Percentiles rank a stretch among this genome's conserved stretches.
Evolutionary conservation across 352 stramenopile genomes (phyloP).

Genomic region (Phytopythium ostracodes): DNA sequence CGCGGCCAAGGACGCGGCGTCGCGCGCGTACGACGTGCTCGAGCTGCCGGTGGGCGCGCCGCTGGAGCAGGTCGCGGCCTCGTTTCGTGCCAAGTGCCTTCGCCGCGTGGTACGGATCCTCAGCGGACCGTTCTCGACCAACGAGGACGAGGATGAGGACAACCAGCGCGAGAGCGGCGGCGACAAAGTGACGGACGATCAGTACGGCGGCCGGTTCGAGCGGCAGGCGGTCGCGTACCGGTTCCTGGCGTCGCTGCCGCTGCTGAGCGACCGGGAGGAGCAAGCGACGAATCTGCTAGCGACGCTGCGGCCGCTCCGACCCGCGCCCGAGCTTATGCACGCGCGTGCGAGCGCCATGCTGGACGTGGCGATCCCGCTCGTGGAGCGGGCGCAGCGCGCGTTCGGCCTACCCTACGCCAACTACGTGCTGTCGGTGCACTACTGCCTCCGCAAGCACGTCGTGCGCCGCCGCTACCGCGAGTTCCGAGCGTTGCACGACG

Average conservation of each 20-base stretch:
- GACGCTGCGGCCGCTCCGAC: slow-evolving; percentile 39
- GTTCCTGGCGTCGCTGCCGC: slow-evolving; percentile 51
- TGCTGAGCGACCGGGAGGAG: slow-evolving; percentile 32
- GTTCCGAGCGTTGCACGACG: slow-evolving; percentile 42
- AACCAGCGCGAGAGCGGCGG: not conserved
- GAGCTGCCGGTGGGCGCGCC: slow-evolving; percentile 44
- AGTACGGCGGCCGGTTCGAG: slow-evolving; percentile 37
- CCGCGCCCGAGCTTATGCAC: slow-evolving; percentile 9
- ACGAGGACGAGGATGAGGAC: not conserved
- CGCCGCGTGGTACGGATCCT: slow-evolving; percentile 28
- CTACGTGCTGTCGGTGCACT: slow-evolving; percentile 70
- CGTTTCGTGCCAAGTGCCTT: slow-evolving; percentile 47
- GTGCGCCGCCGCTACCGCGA: slow-evolving; percentile 65
- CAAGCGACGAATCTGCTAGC: slow-evolving; percentile 31
- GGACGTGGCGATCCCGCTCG: slow-evolving; percentile 50
- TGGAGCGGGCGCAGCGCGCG: slow-evolving; percentile 55
- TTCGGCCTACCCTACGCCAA: slow-evolving; percentile 64
- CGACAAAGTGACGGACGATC: slow-evolving; percentile 8
- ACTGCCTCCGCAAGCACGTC: slow-evolving; percentile 62
- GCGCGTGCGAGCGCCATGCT: slow-evolving; percentile 55
- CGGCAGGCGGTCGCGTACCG: slow-evolving; percentile 61
- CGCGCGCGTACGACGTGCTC: slow-evolving; percentile 53
- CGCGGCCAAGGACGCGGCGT: slow-evolving; percentile 30
- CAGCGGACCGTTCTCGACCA: not conserved
- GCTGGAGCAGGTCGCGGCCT: slow-evolving; percentile 39